Evolutionary conservation across 1,284 basidiomycete species (phyloP).

Genomic region (Omphalotus olearius): DNA sequence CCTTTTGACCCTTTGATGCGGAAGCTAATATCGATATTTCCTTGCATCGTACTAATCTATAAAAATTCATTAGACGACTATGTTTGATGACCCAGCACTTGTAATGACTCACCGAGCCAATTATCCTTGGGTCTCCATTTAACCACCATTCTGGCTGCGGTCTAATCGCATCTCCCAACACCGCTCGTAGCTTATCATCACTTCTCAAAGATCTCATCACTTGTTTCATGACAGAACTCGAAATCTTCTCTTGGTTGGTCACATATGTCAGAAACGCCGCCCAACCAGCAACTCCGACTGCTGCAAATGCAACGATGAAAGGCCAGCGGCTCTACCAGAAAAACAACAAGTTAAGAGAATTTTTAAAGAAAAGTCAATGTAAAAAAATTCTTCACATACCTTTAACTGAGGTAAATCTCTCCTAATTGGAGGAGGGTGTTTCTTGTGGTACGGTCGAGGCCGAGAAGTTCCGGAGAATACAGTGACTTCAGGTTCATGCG

Average conservation of each 20-base stretch:
- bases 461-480: constrained; percentile 30
- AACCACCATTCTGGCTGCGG: constrained; percentile 73
- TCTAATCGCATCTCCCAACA: constrained; percentile 65
- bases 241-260: constrained; percentile 73
- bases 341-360: neutral
- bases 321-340: constrained; percentile 65
- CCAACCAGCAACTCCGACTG: constrained; percentile 60
- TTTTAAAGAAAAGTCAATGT: neutral
- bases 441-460: constrained; percentile 27
- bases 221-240: constrained; percentile 70
- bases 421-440: constrained; percentile 26
- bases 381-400: constrained; percentile 23
- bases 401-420: constrained; percentile 40
- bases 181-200: constrained; percentile 42
- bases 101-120: constrained; percentile 51
- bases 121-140: constrained; percentile 71
- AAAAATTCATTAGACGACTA: neutral
- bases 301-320: constrained; percentile 42
- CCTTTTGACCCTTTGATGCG: constrained; percentile 69
- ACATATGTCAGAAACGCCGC: constrained; percentile 61
- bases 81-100: neutral
- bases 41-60: constrained; percentile 70
- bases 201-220: constrained; percentile 56
- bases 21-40: constrained; percentile 74
- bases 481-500: constrained; percentile 13